These are phyloP conservation scores for Phytophthora crassamura DNA, from an alignment of 352 stramenopile species.

Conservation along the genomic window DNA sequence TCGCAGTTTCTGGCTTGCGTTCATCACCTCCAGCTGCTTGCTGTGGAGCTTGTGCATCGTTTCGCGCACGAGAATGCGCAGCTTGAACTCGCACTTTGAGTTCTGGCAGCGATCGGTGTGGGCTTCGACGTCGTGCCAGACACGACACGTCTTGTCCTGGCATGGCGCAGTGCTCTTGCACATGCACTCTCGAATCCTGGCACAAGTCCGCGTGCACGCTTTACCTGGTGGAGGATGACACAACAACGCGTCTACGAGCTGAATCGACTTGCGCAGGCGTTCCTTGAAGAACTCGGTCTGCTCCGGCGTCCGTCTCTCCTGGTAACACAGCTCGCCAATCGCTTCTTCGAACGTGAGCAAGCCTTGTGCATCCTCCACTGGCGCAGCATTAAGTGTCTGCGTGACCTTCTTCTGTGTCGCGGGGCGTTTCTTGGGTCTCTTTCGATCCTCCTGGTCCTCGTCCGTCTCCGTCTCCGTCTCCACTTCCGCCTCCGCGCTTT, in stretches of 20 bases:
- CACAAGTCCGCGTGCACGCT: conserved; percentile 52
- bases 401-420: neutral
- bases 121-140: conserved; percentile 79
- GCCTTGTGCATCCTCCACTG: conserved; percentile 49
- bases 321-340: conserved; percentile 72
- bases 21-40: conserved; percentile 54
- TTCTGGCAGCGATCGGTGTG: conserved; percentile 74
- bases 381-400: conserved; percentile 28
- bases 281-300: conserved; percentile 77
- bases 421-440: conserved; percentile 19
- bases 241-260: conserved; percentile 75
- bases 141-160: conserved; percentile 69
- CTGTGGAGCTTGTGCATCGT: conserved; percentile 78
- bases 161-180: conserved; percentile 64
- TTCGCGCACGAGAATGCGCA: conserved; percentile 69
- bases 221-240: conserved; percentile 62
- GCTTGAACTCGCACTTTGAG: conserved; percentile 71
- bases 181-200: conserved; percentile 65
- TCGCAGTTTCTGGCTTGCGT: conserved; percentile 32
- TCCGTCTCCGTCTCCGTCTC: conserved; percentile 37
- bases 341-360: conserved; percentile 63
- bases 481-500: conserved; percentile 31
- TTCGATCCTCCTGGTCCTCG: conserved; percentile 23
- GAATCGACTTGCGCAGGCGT: conserved; percentile 64
- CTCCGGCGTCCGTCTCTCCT: conserved; percentile 48